Percentiles rank a stretch among this genome's conserved stretches.
phyloP scores from a whole-genome alignment of 2,329 filamentous ascomycete species.

The Pyrenophora seminiperda region DNA sequence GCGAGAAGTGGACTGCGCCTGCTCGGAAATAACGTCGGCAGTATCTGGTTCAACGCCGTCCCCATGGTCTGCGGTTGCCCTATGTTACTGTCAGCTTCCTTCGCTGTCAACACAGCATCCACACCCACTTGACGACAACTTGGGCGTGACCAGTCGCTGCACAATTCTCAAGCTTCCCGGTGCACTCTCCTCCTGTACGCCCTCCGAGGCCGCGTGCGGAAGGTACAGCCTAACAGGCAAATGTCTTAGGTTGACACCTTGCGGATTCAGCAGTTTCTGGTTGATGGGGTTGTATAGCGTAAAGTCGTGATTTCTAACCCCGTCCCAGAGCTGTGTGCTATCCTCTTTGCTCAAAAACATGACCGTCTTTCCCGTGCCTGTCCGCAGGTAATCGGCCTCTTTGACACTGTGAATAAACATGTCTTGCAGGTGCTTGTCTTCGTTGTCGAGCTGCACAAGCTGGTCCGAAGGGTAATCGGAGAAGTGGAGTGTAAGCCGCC shows the following conservation, averaged over 20 bases:
- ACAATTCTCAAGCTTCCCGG: conserved; percentile 59
- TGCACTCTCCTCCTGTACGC: conserved; percentile 26
- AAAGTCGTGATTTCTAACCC: conserved; percentile 79
- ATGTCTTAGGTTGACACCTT: conserved; percentile 71
- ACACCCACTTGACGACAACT: conserved; percentile 46
- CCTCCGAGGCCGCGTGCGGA: conserved; percentile 51
- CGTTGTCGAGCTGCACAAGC: conserved; percentile 61
- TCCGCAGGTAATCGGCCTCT: conserved; percentile 84
- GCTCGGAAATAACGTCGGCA: conserved; percentile 86
- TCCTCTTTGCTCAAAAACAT: conserved; percentile 87
- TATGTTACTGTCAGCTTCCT: conserved; percentile 23
- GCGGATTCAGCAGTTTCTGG: conserved; percentile 73
- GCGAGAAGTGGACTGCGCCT: conserved; percentile 82
- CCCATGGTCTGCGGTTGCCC: conserved; percentile 73
- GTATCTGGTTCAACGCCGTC: conserved; percentile 71
- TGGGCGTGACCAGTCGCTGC: conserved; percentile 72
- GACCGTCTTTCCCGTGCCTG: conserved; percentile 85
- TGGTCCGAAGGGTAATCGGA: conserved; percentile 63
- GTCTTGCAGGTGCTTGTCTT: conserved; percentile 64
- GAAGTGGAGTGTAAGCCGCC: conserved; percentile 68
- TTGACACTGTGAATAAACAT: conserved; percentile 73
- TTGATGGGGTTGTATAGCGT: conserved; percentile 74
- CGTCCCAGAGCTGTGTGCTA: conserved; percentile 80
- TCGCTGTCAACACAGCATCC: conserved; percentile 2
- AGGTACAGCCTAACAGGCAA: conserved; percentile 90